Evolutionary conservation across 179 eudicot species (phyloP), one percentile per base, ranked within the genome.

Genomic region (Pouteria campechiana): DNA sequence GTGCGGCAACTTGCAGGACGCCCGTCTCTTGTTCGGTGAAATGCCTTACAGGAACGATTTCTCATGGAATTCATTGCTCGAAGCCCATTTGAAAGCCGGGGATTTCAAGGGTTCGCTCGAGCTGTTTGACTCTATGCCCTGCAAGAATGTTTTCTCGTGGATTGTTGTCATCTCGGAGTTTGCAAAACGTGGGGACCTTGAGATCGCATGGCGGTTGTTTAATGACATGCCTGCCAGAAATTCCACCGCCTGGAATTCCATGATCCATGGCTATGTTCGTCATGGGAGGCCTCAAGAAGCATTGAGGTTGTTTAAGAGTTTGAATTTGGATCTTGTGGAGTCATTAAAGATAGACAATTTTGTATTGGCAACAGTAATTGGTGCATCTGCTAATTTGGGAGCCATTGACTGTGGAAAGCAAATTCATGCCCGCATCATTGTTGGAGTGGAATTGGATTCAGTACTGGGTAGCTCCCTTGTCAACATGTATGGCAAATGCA

Each of bases 51-150:
- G 75, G 67, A 86, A 74, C 52, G 61, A 62, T 33, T 90, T 86
- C 48, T 58, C 87, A 38, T 86, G 92, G 88, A 87, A 87, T 41
- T 74, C 92, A 6, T 52, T 90, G 69, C 61, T 86, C 41, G 94
- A 90, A 64, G 87, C 94, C 0, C 75, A 70, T 25, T 58, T 88
- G 65, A 79, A 66, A 61, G 52, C 44, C 16, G 76, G 88, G 7
- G 27, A 51, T 3, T 46, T 3, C 22, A 44, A 43, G 3, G 62
- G 60, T 48, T 49, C 83, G 1, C 40, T 82, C 46, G 57, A 61
- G 21, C n/a, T 70, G 32, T 90, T 86, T 29, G 14, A 48, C 52
- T 56, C 53, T 15, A 82, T 79, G 88, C 88, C 82, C 3, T 10
- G 45, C 4, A 90, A 62, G 63, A 68, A 79, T 49, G 74, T 60